Base-by-base conservation (phyloP, 306 rosid species). In the Arachis stenosperma region DNA sequence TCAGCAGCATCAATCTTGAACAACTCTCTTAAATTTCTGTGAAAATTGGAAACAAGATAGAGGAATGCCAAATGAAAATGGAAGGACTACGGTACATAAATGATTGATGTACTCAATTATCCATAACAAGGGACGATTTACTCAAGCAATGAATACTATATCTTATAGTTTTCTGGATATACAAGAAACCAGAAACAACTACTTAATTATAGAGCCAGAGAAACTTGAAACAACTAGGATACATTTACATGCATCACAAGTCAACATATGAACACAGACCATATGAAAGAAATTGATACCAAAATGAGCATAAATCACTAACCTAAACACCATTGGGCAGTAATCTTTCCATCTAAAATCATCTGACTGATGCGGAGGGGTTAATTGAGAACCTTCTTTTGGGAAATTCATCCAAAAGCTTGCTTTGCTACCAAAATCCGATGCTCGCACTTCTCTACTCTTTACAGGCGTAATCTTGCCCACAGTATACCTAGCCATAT, bases 361-460 rank as follows among this genome's bases (percentile, higher is more conserved):
- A 46, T 90, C 98, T 13, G 98, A 92, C 52, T 84, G 94, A 84
- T 92, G 98, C 77, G 96, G 54, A 11, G 96, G 98, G 56, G 98
- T 92, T 85, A 92, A 76, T 54, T 88, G 94, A 48, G 98, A 90
- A 73, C 98, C 98, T 81, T 85, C 88, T 85, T 63, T 88, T 12
- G 98, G 98, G 81, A 92, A 92, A 79, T 79, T 85, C 98, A 88
- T 92, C 98, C 98, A 92, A 82, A 92, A 92, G 84, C 98, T 92
- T 65, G 98, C 98, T 63, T 88, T 86, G 63, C 92, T 82, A 58
- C 98, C 94, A 69, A 92, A 92, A 77, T 92, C 98, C 27, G 98
- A 86, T 67, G 78, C 64, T 53, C 98, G 82, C 71, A 90, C 96
- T 86, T 85, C 94, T 77, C 98, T 87, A 65, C 90, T 90, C 63